phyloP scores from a whole-genome alignment of 139 green algal genomes.

The Chlorella sp. region DNA sequence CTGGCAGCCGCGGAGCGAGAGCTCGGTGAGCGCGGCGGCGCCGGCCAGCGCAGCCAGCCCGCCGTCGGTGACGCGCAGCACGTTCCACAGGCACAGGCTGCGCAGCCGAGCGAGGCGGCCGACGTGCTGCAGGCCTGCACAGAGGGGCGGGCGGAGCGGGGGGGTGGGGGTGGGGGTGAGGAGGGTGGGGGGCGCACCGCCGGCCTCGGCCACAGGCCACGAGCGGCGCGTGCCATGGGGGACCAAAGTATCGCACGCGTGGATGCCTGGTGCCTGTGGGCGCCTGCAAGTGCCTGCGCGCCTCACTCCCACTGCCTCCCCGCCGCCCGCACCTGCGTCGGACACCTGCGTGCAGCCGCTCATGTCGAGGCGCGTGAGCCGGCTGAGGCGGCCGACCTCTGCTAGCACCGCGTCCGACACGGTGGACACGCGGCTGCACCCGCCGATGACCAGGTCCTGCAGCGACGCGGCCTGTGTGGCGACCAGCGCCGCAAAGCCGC shows the following conservation, averaged over 20 bases:
- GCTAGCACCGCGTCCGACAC: slow-evolving; percentile 34
- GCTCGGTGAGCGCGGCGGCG: slow-evolving; percentile 19
- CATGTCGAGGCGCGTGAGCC: slow-evolving; percentile 41
- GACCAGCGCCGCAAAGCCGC: slow-evolving; percentile 22
- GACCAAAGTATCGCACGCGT: no score
- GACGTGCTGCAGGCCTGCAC: neutral
- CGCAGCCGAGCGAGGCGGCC: no score
- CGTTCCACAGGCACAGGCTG: no score
- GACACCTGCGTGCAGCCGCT: slow-evolving; percentile 42
- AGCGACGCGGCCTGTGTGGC: slow-evolving; percentile 17
- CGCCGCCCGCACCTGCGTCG: slow-evolving; percentile 30
- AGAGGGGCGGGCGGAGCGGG: neutral
- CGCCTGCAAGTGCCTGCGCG: no score
- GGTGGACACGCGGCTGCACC: slow-evolving; percentile 46
- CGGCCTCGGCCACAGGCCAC: no score
- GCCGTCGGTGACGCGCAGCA: slow-evolving; percentile 1
- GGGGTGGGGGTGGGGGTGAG: neutral
- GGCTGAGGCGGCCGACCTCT: slow-evolving; percentile 7
- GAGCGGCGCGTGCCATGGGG: no score
- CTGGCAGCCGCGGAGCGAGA: slow-evolving; percentile 53
- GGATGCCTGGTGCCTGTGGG: no score
- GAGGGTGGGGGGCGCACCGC: neutral
- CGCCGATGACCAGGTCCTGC: slow-evolving; percentile 32
- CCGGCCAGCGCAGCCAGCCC: slow-evolving; percentile 29
- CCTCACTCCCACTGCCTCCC: no score